Conservation (phyloP, 2,329 filamentous ascomycete species). For the Fusarium sp. region DNA sequence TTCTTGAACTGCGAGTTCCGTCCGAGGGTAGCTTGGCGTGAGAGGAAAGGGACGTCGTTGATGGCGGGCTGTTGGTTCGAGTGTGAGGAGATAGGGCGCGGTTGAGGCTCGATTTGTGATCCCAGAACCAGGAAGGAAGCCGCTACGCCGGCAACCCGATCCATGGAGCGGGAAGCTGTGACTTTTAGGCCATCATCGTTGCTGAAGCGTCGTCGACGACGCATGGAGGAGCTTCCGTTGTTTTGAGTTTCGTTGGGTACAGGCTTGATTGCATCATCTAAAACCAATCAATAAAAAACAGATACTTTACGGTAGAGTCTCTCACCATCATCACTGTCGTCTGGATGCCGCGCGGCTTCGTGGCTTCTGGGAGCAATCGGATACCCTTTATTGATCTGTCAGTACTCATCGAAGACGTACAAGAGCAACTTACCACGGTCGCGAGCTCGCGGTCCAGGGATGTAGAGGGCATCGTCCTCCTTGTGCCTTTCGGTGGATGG, state of each 20-base stretch:
- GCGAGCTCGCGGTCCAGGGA: background rate
- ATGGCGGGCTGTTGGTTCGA: background rate
- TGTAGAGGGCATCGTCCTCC: background rate
- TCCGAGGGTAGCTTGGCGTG: slow-evolving; percentile 5
- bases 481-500: background rate
- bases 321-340: background rate
- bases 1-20: slow-evolving; percentile 57
- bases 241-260: background rate
- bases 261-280: background rate
- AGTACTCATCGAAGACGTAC: background rate
- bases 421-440: background rate
- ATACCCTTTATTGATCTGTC: background rate
- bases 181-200: background rate
- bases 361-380: background rate
- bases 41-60: slow-evolving; percentile 1
- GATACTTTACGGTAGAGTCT: accelerated
- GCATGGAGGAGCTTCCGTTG: background rate
- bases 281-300: accelerated
- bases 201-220: background rate
- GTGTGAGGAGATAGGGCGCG: background rate
- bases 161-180: background rate
- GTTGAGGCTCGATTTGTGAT: background rate
- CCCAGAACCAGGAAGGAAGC: background rate
- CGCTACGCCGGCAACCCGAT: background rate
- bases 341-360: background rate